phyloP scores from a whole-genome alignment of 2,329 filamentous ascomycete genomes.

The Sporothrix protearum region DNA sequence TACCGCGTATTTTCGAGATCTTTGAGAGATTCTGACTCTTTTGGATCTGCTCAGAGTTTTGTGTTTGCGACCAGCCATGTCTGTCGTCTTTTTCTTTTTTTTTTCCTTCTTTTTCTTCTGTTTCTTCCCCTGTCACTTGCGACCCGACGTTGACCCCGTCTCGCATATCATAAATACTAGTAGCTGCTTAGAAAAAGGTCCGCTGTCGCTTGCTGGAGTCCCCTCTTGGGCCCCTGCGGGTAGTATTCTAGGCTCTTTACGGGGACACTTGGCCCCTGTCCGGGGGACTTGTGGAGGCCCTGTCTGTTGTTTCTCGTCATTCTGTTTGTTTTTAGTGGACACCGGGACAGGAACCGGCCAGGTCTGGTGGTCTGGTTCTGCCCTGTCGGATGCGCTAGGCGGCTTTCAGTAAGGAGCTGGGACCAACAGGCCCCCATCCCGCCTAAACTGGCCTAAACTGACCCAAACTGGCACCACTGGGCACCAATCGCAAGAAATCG shows the following conservation, averaged over 20 bases:
- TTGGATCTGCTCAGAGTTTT: background rate
- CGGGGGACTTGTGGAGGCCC: no score
- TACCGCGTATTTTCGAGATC: background rate
- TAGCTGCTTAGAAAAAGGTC: background rate
- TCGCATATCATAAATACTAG: background rate
- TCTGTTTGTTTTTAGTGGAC: background rate
- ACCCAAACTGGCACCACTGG: background rate
- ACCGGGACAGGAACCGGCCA: constrained; percentile 4
- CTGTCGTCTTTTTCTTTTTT: background rate
- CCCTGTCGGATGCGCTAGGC: constrained; percentile 8
- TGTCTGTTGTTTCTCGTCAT: background rate
- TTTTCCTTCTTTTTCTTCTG: no score
- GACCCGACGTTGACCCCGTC: background rate
- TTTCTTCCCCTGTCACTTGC: background rate
- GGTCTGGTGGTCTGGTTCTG: background rate
- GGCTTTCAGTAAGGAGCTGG: constrained; percentile 12
- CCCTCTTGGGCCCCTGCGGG: background rate
- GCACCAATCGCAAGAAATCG: background rate
- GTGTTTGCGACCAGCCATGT: background rate
- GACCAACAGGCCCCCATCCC: background rate
- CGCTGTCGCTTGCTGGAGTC: background rate
- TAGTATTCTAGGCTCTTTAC: background rate
- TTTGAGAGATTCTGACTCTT: background rate
- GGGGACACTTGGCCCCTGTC: background rate
- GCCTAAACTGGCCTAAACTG: no score